A percentile compares a stretch with the other conserved stretches of the same genome.
Conservation (phyloP, 768 basidiomycete genomes). For the Xerocomus potaroensis region DNA sequence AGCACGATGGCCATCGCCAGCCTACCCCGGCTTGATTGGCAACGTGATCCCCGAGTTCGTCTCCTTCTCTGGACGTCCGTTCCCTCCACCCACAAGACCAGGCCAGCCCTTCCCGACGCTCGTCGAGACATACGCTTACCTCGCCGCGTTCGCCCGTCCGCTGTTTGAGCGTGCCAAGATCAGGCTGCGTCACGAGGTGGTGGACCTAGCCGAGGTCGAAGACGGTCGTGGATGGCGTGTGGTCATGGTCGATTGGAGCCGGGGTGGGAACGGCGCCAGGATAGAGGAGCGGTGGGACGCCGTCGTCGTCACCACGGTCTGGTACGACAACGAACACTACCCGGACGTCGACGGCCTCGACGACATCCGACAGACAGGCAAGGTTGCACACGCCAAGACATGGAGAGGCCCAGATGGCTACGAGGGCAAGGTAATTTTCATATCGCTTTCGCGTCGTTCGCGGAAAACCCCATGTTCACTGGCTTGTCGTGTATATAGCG, state of each 20-base stretch:
- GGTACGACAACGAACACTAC: slow-evolving; percentile 44
- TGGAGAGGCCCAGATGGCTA: slow-evolving; percentile 40
- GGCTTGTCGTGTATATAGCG: slow-evolving; percentile 27
- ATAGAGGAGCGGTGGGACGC: slow-evolving; percentile 45
- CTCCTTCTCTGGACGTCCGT: slow-evolving; percentile 28
- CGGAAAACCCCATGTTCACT: background rate
- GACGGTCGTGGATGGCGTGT: slow-evolving; percentile 38
- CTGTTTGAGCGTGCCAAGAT: slow-evolving; percentile 30
- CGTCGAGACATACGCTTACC: slow-evolving; percentile 25
- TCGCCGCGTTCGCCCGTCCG: slow-evolving; percentile 24
- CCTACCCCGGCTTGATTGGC: slow-evolving; percentile 46
- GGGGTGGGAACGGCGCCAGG: slow-evolving; percentile 15
- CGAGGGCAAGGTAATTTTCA: slow-evolving; percentile 27
- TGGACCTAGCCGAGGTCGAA: slow-evolving; percentile 34
- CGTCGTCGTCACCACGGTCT: slow-evolving; percentile 43
- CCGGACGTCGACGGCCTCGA: slow-evolving; percentile 42
- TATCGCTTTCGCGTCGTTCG: background rate
- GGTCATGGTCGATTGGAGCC: slow-evolving; percentile 34
- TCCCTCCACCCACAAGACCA: slow-evolving; percentile 20
- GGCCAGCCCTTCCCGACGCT: slow-evolving; percentile 31
- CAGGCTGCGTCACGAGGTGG: slow-evolving; percentile 40
- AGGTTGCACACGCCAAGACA: slow-evolving; percentile 40
- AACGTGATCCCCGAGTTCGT: slow-evolving; percentile 45
- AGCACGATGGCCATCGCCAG: slow-evolving; percentile 41
- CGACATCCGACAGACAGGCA: slow-evolving; percentile 29